Conservation (phyloP, 148 eudicot genomes). For the Simmondsia chinensis region DNA sequence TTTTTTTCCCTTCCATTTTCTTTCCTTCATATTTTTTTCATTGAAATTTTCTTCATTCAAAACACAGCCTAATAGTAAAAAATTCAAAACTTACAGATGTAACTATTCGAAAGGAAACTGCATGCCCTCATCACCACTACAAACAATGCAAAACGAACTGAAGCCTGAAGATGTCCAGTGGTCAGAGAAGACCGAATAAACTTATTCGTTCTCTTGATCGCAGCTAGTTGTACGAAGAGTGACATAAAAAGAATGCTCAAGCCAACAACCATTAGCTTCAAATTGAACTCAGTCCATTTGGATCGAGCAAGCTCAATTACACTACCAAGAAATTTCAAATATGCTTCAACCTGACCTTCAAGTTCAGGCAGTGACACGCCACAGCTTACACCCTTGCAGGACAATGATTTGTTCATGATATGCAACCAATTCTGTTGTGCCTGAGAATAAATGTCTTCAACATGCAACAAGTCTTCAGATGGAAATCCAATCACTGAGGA, state of each 20-base stretch:
- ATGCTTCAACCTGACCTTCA: constrained; percentile 54
- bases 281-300: constrained; percentile 92
- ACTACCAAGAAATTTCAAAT: constrained; percentile 57
- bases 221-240: constrained; percentile 45
- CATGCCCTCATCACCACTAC: constrained; percentile 58
- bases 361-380: constrained; percentile 27
- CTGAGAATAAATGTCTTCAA: constrained; percentile 49
- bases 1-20: no score
- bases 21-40: no score
- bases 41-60: constrained; percentile 5
- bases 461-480: constrained; percentile 63
- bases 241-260: constrained; percentile 52
- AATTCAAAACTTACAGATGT: constrained; percentile 57
- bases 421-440: constrained; percentile 52
- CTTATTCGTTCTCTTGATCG: constrained; percentile 42
- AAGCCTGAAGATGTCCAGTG: constrained; percentile 17
- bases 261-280: constrained; percentile 66
- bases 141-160: constrained; percentile 41
- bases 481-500: constrained; percentile 91
- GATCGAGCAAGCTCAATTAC: constrained; percentile 90
- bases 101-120: constrained; percentile 92
- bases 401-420: constrained; percentile 22
- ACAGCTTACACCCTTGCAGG: constrained; percentile 23
- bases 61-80: neutral
- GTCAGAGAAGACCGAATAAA: constrained; percentile 16